Conservation (phyloP, 805 yeast genomes). For the Lachancea fermentati region DNA sequence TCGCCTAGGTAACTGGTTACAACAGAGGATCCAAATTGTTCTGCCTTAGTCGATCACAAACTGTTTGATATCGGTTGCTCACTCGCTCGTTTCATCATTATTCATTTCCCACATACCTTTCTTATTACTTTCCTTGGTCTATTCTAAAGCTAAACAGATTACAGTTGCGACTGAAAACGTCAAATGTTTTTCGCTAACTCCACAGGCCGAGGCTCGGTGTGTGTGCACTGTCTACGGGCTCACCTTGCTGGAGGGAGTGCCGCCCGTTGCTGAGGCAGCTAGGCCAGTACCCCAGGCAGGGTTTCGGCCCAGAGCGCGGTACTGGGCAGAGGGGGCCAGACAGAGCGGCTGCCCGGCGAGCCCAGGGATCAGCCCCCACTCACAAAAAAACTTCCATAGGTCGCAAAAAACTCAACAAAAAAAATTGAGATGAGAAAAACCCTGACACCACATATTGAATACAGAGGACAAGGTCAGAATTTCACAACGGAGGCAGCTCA, state of each 20-base stretch:
- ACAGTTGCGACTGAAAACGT: constrained; percentile 4
- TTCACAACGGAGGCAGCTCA: no score
- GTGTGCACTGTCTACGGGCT: not conserved
- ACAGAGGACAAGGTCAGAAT: not conserved
- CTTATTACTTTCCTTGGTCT: constrained; percentile 12
- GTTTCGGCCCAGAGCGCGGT: not conserved
- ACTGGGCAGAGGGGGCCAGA: not conserved
- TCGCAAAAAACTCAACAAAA: not conserved
- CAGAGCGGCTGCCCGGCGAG: not conserved
- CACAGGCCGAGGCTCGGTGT: not conserved
- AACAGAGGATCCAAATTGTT: no score
- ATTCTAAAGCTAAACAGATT: constrained; percentile 4
- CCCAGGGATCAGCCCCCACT: no score
- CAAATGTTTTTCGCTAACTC: constrained; percentile 5
- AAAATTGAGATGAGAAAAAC: not conserved
- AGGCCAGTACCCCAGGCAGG: not conserved
- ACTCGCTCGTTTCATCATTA: not conserved
- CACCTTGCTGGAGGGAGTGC: not conserved
- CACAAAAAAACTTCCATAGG: no score
- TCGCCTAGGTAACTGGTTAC: no score
- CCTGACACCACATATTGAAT: not conserved
- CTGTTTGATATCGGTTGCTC: not conserved
- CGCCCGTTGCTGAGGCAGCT: not conserved
- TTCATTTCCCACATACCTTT: constrained; percentile 11
- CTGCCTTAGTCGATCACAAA: no score